Conservation (phyloP, 495 filamentous ascomycete genomes). For the Lasiosphaeria miniovina region DNA sequence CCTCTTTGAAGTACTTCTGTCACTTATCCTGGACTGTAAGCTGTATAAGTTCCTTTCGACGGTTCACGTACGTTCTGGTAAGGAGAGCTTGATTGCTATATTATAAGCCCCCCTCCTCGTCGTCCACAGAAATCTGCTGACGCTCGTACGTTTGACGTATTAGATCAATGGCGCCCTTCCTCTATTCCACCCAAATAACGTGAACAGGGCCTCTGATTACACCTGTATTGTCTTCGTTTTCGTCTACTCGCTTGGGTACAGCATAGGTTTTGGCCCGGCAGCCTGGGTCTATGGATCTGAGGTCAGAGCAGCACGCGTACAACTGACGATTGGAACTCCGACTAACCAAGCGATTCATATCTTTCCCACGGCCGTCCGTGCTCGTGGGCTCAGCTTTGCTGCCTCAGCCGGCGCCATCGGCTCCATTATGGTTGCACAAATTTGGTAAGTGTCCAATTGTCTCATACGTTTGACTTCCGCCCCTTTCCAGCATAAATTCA, state of each 20-base stretch:
- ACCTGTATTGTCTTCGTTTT: conserved; percentile 55
- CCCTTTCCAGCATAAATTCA: too few species aligned
- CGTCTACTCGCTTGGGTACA: conserved; percentile 55
- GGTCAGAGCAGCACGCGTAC: conserved; percentile 33
- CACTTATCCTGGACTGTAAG: too few species aligned
- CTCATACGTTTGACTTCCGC: too few species aligned
- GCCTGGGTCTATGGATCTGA: conserved; percentile 60
- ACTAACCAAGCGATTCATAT: conserved; percentile 31
- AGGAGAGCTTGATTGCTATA: too few species aligned
- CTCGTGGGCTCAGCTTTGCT: conserved; percentile 50
- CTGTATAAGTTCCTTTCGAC: too few species aligned
- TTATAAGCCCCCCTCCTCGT: too few species aligned
- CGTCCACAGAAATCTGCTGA: too few species aligned
- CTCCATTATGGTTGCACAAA: conserved; percentile 47
- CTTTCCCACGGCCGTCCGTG: conserved; percentile 51
- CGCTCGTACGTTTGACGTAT: too few species aligned
- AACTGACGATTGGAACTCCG: background rate
- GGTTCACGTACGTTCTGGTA: too few species aligned
- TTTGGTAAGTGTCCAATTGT: conserved; percentile 10
- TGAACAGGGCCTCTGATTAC: conserved; percentile 47
- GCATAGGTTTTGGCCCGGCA: conserved; percentile 54
- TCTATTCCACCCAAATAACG: conserved; percentile 48
- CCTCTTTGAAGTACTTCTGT: too few species aligned
- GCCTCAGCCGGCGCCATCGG: conserved; percentile 51
- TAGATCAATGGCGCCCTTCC: conserved; percentile 56